These are phyloP conservation scores for Hortaea werneckii DNA, from an alignment of 2,329 filamentous ascomycete species.

Conservation along the genomic window DNA sequence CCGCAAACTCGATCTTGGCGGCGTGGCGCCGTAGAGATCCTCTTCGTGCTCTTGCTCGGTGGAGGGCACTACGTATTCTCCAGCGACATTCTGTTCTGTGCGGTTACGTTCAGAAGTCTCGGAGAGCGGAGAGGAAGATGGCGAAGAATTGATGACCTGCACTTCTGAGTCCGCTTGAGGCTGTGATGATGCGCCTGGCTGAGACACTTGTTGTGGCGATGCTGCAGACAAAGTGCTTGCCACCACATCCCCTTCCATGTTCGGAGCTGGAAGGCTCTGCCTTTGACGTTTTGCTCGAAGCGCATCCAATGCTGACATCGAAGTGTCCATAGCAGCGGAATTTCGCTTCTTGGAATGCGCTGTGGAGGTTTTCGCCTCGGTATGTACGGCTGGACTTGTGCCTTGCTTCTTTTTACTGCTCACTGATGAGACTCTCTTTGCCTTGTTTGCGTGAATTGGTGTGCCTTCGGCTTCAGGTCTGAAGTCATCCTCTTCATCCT, in stretches of 20 bases:
- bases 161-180: conserved; percentile 15
- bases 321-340: conserved; percentile 12
- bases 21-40: conserved; percentile 9
- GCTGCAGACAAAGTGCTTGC: background rate
- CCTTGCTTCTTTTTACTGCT: conserved; percentile 1
- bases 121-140: conserved; percentile 23
- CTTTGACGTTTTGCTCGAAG: conserved; percentile 13
- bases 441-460: conserved; percentile 44
- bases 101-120: conserved; percentile 17
- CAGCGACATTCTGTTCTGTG: conserved; percentile 3
- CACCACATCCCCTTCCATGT: conserved; percentile 1
- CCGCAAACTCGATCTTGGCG: conserved; percentile 7
- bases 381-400: conserved; percentile 9
- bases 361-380: conserved; percentile 5
- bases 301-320: conserved; percentile 11
- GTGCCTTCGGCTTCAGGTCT: conserved; percentile 59
- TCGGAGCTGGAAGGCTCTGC: background rate
- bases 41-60: conserved; percentile 18
- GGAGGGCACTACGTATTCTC: conserved; percentile 17
- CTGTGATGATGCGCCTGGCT: conserved; percentile 11
- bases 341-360: conserved; percentile 17
- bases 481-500: conserved; percentile 34
- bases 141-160: conserved; percentile 24
- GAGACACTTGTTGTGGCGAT: conserved; percentile 5
- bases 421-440: conserved; percentile 22